Base-by-base conservation (phyloP, 1,284 basidiomycete genomes). In the Ustilago curta region DNA sequence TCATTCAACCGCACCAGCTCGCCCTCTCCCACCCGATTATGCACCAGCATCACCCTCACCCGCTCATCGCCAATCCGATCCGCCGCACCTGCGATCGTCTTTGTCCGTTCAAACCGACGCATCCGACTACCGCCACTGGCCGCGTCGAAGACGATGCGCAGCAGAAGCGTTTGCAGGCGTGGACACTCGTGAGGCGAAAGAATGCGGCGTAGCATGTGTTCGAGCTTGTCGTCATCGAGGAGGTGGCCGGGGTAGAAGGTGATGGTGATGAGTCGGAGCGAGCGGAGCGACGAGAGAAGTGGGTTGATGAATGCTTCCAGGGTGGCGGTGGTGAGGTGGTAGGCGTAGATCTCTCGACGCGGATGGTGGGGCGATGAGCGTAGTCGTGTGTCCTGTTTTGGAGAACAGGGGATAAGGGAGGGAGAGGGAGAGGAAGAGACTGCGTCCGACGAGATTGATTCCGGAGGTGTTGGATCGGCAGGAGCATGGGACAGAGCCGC, bases 171-270 rank as follows among this genome's bases (percentile, higher is more conserved):
- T 18, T 68, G 42, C 8, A 76, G 40, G 11, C 57, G 52, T 3
- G 69, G 69, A 6, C 57, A 62, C 14, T 71, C 68, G 8, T 54
- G 44, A 1, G 59, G 48, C 0, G 66, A 71, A 1, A 77, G 55
- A 29, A 77, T 70, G 14, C 70, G 63, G 8, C 71, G 59, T 6
- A 77, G 59, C 68, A 71, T 74, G 43, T 77, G 71, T 23, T 77
- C 70, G 1, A 77, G 53, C 59, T 75, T 75, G 61, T 77, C 76
- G 32, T 77, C 76, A 48, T 75, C 76, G 4, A 77, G 51, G 8
- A 75, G 54, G 57, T 66, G 59, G 8, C 72, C 76, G 0, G 76
- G 76, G 27, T 59, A 70, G 49, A 77, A 71, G n/a, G 71, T 77
- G 42, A 77, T 31, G 0, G 69, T 74, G 50, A 77, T 66, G 39